phyloP scores from a whole-genome alignment of 106 monocot species.

The Allium cepa region DNA sequence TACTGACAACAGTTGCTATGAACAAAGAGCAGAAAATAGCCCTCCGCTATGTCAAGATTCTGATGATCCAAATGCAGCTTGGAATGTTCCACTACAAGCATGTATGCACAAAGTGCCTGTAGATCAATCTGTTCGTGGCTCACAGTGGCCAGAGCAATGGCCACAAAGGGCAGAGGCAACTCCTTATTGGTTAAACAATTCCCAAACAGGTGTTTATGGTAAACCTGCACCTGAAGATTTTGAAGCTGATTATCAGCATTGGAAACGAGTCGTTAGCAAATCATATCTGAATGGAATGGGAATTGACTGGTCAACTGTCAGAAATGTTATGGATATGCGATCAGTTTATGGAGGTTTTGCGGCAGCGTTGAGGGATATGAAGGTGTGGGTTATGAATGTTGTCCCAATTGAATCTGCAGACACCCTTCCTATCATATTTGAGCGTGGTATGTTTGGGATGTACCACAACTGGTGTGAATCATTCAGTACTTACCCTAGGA shows the following conservation, averaged over 20 bases:
- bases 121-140: slow-evolving; percentile 29
- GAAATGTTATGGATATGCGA: slow-evolving; percentile 78
- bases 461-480: slow-evolving; percentile 79
- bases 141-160: slow-evolving; percentile 57
- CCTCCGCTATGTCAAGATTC: slow-evolving; percentile 73
- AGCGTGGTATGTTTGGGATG: slow-evolving; percentile 81
- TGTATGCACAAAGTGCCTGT: slow-evolving; percentile 56
- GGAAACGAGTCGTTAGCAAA: slow-evolving; percentile 44
- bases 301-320: slow-evolving; percentile 46
- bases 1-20: slow-evolving; percentile 73
- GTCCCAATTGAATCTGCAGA: slow-evolving; percentile 84
- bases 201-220: slow-evolving; percentile 55
- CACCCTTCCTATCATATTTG: slow-evolving; percentile 81
- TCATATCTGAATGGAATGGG: slow-evolving; percentile 55
- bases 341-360: slow-evolving; percentile 73
- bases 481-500: slow-evolving; percentile 83
- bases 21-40: slow-evolving; percentile 34
- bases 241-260: slow-evolving; percentile 43
- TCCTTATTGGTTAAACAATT: slow-evolving; percentile 48
- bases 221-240: slow-evolving; percentile 57
- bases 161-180: slow-evolving; percentile 32
- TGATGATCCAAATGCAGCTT: slow-evolving; percentile 84
- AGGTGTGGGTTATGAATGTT: slow-evolving; percentile 95
- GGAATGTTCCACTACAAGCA: slow-evolving; percentile 57
- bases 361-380: slow-evolving; percentile 67